phyloP scores from a whole-genome alignment of 768 basidiomycete species.

The Pholiota conissans region DNA sequence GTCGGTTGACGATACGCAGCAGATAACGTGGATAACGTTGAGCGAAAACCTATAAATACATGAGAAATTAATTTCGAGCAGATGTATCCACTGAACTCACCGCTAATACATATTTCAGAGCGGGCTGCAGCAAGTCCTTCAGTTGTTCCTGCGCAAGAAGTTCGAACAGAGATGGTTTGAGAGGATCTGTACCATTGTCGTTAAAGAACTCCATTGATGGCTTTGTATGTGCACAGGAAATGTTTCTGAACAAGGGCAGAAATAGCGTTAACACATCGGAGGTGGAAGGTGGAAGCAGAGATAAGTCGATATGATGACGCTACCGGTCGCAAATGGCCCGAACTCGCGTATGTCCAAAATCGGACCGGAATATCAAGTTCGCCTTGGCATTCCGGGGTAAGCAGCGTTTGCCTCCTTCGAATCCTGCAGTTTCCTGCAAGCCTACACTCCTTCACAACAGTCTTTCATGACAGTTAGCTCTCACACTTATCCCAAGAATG shows the following conservation, averaged over 20 bases:
- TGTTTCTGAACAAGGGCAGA: not conserved
- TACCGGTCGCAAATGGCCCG: constrained; percentile 1
- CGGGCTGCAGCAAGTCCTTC: constrained; percentile 88
- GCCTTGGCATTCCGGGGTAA: not conserved
- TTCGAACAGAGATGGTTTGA: constrained; percentile 86
- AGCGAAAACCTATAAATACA: constrained; percentile 75
- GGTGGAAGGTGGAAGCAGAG: not conserved
- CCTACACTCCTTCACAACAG: not conserved
- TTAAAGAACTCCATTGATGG: constrained; percentile 88
- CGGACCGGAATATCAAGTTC: not conserved
- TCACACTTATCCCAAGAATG: not conserved
- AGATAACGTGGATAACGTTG: constrained; percentile 94
- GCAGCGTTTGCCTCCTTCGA: too few relatives aligned
- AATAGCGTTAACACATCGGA: not conserved
- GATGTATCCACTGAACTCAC: constrained; percentile 42
- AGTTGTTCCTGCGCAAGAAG: constrained; percentile 93
- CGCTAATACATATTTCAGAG: constrained; percentile 89
- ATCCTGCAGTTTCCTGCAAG: not conserved
- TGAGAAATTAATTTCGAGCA: not conserved
- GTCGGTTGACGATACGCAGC: constrained; percentile 85
- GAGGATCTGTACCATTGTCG: constrained; percentile 68
- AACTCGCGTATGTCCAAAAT: not conserved
- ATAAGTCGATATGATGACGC: too few relatives aligned
- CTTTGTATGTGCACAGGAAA: not conserved
- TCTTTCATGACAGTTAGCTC: not conserved